These are phyloP conservation scores for Ophiostoma himal-ulmi DNA, from an alignment of 2,329 filamentous ascomycete genomes.

Conservation along the genomic window DNA sequence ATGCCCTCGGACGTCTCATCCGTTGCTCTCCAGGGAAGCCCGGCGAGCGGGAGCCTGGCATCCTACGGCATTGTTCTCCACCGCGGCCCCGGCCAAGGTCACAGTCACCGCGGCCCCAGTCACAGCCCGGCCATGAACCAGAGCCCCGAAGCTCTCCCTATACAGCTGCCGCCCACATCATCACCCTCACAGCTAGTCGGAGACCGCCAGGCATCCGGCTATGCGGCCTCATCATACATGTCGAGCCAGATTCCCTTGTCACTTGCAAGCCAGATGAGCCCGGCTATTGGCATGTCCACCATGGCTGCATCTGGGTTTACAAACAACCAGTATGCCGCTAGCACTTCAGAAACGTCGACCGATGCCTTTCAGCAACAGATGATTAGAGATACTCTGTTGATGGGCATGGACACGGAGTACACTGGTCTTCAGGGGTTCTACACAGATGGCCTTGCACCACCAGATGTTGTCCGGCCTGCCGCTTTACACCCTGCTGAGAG, in stretches of 20 bases:
- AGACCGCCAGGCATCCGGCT: background rate
- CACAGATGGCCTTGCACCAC: slow-evolving; percentile 3
- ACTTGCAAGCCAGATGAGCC: background rate
- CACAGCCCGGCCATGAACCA: slow-evolving; percentile 28
- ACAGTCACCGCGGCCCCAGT: slow-evolving; percentile 30
- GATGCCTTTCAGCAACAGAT: background rate
- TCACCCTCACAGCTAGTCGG: slow-evolving; percentile 32
- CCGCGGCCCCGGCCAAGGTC: slow-evolving; percentile 26
- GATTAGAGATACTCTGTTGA: background rate
- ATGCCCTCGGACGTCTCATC: slow-evolving; percentile 37
- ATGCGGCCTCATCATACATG: background rate
- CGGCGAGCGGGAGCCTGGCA: slow-evolving; percentile 46
- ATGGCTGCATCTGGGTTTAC: background rate
- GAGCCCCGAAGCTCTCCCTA: slow-evolving; percentile 31
- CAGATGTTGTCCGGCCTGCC: background rate
- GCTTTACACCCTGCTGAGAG: background rate
- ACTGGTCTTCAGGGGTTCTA: background rate
- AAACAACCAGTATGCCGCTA: background rate
- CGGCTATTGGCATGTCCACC: background rate
- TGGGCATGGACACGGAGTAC: slow-evolving; percentile 4
- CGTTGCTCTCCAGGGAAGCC: slow-evolving; percentile 45
- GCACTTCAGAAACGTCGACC: background rate
- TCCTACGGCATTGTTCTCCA: slow-evolving; percentile 46
- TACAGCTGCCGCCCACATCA: slow-evolving; percentile 34
- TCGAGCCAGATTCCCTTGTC: background rate